These are phyloP conservation scores for Parafenestella ontariensis DNA, from an alignment of 2,329 filamentous ascomycete species.

Conservation along the genomic window DNA sequence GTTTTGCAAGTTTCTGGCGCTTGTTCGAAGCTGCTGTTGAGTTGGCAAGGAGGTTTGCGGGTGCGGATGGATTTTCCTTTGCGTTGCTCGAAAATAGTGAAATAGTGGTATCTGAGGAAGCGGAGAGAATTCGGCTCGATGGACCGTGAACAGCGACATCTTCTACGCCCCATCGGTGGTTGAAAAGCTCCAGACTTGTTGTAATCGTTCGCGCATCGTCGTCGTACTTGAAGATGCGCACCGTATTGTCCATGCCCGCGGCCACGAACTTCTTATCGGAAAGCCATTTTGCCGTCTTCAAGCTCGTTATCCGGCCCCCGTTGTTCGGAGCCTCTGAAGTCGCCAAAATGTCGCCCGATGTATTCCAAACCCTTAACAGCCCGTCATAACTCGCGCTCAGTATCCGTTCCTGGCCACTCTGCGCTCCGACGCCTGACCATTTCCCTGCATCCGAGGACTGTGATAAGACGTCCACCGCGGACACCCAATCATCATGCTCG, in stretches of 20 bases:
- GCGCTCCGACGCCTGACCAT: conserved; percentile 60
- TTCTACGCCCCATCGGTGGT: conserved; percentile 78
- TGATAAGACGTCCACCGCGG: conserved; percentile 82
- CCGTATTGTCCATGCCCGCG: conserved; percentile 80
- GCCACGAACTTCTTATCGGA: conserved; percentile 81
- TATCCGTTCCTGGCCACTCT: conserved; percentile 71
- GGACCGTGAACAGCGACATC: conserved; percentile 75
- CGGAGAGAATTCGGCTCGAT: conserved; percentile 81
- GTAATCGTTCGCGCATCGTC: conserved; percentile 71
- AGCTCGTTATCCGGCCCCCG: conserved; percentile 72
- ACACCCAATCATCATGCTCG: conserved; percentile 98
- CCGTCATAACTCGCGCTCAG: conserved; percentile 96
- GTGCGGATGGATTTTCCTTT: conserved; percentile 75
- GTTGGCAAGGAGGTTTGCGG: conserved; percentile 71
- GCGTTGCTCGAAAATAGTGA: conserved; percentile 90
- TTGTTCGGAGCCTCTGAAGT: conserved; percentile 71
- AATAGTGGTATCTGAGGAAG: conserved; percentile 80
- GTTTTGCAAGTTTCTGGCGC: conserved; percentile 72
- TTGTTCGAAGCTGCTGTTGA: conserved; percentile 71
- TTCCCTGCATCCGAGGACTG: conserved; percentile 65
- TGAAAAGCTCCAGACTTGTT: conserved; percentile 81
- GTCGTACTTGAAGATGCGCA: conserved; percentile 88
- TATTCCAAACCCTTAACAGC: conserved; percentile 83
- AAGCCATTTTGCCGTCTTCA: conserved; percentile 82
- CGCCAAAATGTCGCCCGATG: conserved; percentile 82